Evolutionary conservation across 2,329 filamentous ascomycete species (phyloP).

Genomic region (Alternaria postmessia): DNA sequence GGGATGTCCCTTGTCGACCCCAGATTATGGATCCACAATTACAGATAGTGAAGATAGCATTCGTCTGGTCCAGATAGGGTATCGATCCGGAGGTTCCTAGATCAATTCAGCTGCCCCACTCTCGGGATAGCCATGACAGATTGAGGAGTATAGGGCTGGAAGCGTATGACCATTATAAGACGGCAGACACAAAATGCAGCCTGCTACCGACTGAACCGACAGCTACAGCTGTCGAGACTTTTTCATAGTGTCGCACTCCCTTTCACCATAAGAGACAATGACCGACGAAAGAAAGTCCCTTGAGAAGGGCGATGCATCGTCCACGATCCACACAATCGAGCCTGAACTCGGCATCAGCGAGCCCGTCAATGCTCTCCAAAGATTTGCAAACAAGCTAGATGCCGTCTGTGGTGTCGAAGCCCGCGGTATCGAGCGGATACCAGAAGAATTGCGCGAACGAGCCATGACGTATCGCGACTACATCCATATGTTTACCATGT

Average conservation of each 20-base stretch:
- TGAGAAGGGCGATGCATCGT: conserved; percentile 13
- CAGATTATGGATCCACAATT: conserved; percentile 8
- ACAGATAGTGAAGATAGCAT: conserved; percentile 21
- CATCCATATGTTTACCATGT: conserved; percentile 37
- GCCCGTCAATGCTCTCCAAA: conserved; percentile 28
- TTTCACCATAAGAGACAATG: neutral
- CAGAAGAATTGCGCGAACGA: conserved; percentile 35
- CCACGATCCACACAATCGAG: conserved; percentile 8
- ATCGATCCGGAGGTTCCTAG: neutral
- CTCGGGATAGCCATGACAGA: no score
- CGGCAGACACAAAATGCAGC: no score
- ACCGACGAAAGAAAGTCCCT: neutral
- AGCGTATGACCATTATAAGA: no score
- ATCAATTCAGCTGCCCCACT: no score
- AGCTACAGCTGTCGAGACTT: no score
- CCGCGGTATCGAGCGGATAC: conserved; percentile 45
- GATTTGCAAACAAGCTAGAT: conserved; percentile 33
- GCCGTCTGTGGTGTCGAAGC: conserved; percentile 43
- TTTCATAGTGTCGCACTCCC: no score
- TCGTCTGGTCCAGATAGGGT: conserved; percentile 12
- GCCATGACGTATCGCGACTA: conserved; percentile 27
- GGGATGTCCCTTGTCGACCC: conserved; percentile 2
- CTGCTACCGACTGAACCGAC: no score
- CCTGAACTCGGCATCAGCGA: conserved; percentile 28
- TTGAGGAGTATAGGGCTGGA: no score